Base-by-base conservation (phyloP, 2,329 filamentous ascomycete species). In the Fusarium sp. region DNA sequence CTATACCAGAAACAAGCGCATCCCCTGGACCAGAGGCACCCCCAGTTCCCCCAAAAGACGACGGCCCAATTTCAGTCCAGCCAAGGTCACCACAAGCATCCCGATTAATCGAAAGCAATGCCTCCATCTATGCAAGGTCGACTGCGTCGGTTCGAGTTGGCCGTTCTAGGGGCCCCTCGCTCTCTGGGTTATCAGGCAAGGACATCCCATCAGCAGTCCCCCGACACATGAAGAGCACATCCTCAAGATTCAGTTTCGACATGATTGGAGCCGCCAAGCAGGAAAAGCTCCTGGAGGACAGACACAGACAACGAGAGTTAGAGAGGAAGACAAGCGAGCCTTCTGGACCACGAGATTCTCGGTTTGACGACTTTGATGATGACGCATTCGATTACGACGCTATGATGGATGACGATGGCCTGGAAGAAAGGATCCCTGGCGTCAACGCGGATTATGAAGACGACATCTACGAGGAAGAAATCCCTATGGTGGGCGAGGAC, bases 221-320 rank as follows among this genome's bases (percentile, higher is more conserved):
- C 3, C 88, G 84, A 69, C 90, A 92, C 71, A 92, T 92, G 90
- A 92, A 92, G 82, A 95, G 93, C 80, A 94, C 92, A 13, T 94
- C 93, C 0, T 95, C 93, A 0, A 87, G 94, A 16, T 95, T 96
- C 79, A 95, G 93, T 77, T 96, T 96, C 78, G 93, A 95, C 78
- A 94, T 95, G 86, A 89, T 92, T 18, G 92, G 92, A 6, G 90
- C 90, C 7, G 92, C 92, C 16, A 88, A 90, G 68, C 87, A 92
- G 77, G 91, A 92, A 81, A 92, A 91, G 81, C 81, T 93, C 41
- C 84, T 95, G 45, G 94, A 95, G 80, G 94, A 94, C 76, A 89
- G 91, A 57, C 93, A 95, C 80, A 87, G 92, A 18, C 89, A 93
- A 74, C 90, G 91, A 64, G 90, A 92, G 71, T 84, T 91, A 33